These are phyloP conservation scores for Davidsoniella virescens DNA, from an alignment of 2,329 filamentous ascomycete genomes.

Conservation along the genomic window DNA sequence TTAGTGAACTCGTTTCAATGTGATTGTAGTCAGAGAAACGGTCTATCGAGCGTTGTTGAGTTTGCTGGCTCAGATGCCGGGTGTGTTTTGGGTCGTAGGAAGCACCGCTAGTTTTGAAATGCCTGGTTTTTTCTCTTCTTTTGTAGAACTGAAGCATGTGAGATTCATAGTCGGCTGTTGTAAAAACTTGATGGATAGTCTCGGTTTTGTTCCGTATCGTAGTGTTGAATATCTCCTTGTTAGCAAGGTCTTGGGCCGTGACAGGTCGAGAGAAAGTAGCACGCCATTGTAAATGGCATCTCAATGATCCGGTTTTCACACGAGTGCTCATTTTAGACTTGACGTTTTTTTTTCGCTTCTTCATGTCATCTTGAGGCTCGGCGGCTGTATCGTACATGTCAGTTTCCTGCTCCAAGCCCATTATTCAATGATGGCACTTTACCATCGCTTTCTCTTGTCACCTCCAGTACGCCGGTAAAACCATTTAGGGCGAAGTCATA, in stretches of 20 bases:
- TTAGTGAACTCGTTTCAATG: not conserved
- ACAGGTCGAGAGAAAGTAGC: conserved; percentile 8
- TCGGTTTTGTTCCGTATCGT: not conserved
- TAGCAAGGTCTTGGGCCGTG: not conserved
- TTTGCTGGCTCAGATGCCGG: not conserved
- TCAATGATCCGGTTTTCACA: conserved; percentile 1
- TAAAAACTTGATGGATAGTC: not conserved
- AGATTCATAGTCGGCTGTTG: not conserved
- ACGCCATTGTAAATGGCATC: conserved; percentile 7
- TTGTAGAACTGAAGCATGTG: not conserved
- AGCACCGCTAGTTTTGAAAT: no score
- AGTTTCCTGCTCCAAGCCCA: not conserved
- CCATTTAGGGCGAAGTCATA: not conserved
- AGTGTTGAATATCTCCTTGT: not conserved
- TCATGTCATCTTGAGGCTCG: no score
- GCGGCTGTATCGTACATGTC: no score
- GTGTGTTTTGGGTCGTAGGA: not conserved
- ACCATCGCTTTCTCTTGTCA: not conserved
- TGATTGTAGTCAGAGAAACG: not conserved
- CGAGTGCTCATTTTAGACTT: not conserved
- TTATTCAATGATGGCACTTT: not conserved
- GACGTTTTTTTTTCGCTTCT: no score
- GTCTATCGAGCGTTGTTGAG: not conserved
- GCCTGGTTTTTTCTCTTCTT: no score
- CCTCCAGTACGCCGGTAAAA: no score